Base-by-base conservation (phyloP, 495 filamentous ascomycete genomes). In the Beverwykella pulmonaria region DNA sequence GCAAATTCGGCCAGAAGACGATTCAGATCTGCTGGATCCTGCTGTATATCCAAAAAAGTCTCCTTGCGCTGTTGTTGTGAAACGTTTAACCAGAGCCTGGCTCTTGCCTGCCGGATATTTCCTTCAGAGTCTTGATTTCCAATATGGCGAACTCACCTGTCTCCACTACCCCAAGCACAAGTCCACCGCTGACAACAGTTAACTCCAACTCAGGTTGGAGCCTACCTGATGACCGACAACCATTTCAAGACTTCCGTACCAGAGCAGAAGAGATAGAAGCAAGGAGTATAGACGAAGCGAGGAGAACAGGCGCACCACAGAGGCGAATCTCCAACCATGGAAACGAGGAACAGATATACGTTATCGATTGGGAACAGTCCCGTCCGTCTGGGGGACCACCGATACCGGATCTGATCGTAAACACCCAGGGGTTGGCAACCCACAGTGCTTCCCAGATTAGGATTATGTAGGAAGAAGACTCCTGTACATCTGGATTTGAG, bases 351-450 rank as follows among this genome's bases (percentile, higher is more conserved):
- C 17, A 4, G 6, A 3, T 50, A 12, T 20, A 27, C 49, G 26
- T 60, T 22, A 30, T 61, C 29, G 59, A 61, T 53, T 61, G 59
- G 59, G 15, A 61, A 10, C 27, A 52, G 19, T 17, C 23, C 15
- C 29, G 1, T 17, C 49, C 32, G 25, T 7, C 26, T 30, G 61
- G 61, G 20, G 20, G 1, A 32, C 2, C 15, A n/a, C 39, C 39
- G 39, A n/a, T 44, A 44, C 39, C 39, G 17, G 39, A n/a, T 44
- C 3, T 10, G 17, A n/a, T 44, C 15, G 3, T 44, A 44, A 44
- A 12, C 17, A 44, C 15, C 39, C 3, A 4, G 3, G 39, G 17
- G 17, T n/a, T 44, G 17, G 39, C 39, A 44, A n/a, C 39, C 15
- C 3, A 3, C 6, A 2, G 3, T n/a, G 15, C 17, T 10, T 22